Base-by-base conservation (phyloP, 2,329 filamentous ascomycete species). In the Trichoderma oligosporum region DNA sequence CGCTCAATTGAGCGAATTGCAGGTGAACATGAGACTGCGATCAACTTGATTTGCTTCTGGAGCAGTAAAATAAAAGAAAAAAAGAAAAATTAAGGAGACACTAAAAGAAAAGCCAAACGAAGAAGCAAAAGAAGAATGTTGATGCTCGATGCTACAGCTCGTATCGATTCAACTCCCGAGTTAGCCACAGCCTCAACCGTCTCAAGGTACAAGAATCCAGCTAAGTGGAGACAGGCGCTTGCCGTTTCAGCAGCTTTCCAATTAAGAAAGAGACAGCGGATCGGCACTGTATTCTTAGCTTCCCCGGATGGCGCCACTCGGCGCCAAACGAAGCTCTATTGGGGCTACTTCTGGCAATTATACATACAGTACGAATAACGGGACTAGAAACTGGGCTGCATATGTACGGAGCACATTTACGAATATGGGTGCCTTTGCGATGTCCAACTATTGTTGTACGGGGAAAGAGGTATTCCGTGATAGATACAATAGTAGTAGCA, bases 281-380 rank as follows among this genome's bases (percentile, higher is more conserved):
- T 36, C 51, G 51, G 51, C 41, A 55, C 39, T 46, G 52, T 46
- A 36, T 29, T 38, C 46, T 35, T 55, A 38, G 52, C 52, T 39
- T 18, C 31, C 24, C 16, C 16, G 4, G 20, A 27, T 8, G n/a
- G n/a, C 20, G 41, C 39, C 39, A 42, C 18, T 14, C 22, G 24
- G 39, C 31, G 29, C 38, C 22, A n/a, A 35, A 18, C 29, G 31
- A 35, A 44, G n/a, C 49, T 29, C 33, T 12, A 27, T 38, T 38
- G 11, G 41, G 29, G n/a, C n/a, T n/a, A n/a, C n/a, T n/a, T n/a
- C n/a, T n/a, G n/a, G n/a, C n/a, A n/a, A n/a, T n/a, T n/a, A n/a
- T n/a, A n/a, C n/a, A n/a, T n/a, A n/a, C n/a, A n/a, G n/a, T n/a
- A n/a, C n/a, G n/a, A n/a, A n/a, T n/a, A n/a, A n/a, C n/a, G n/a